Conservation (phyloP, 2,329 filamentous ascomycete species). For the Periconia sp. region DNA sequence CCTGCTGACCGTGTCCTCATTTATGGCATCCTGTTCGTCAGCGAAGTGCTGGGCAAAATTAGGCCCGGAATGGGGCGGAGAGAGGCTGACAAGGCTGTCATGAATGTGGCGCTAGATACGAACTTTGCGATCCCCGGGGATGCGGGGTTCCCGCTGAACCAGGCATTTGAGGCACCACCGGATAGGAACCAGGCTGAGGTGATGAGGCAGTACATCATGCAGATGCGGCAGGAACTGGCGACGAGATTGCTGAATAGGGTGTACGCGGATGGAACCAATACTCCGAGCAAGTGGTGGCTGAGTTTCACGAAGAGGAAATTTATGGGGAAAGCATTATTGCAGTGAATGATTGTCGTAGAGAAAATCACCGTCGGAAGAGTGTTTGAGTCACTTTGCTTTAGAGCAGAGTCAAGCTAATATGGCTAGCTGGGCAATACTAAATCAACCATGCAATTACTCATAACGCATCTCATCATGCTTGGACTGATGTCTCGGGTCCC, state of each 20-base stretch:
- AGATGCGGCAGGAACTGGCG: conserved; percentile 92
- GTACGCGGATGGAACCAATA: conserved; percentile 73
- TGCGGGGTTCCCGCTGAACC: conserved; percentile 90
- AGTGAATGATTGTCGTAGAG: too few species aligned
- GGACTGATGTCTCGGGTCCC: conserved; percentile 6
- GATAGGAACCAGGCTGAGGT: conserved; percentile 90
- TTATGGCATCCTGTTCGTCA: conserved; percentile 95
- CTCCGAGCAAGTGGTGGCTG: conserved; percentile 87
- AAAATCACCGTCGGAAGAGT: not conserved
- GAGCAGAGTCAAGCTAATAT: not conserved
- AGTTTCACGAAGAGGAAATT: conserved; percentile 99
- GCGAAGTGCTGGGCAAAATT: conserved; percentile 88
- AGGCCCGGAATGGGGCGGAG: conserved; percentile 72
- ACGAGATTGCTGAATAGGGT: conserved; percentile 81
- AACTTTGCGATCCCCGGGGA: conserved; percentile 96
- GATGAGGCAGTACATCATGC: conserved; percentile 85
- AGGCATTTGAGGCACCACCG: conserved; percentile 89
- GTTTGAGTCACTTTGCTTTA: too few species aligned
- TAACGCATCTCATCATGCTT: not conserved
- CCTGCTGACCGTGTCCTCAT: conserved; percentile 92
- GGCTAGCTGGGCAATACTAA: not conserved
- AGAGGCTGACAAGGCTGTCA: conserved; percentile 78
- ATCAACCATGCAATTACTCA: not conserved
- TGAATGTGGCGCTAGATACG: conserved; percentile 86
- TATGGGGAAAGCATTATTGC: conserved; percentile 84